phyloP scores from a whole-genome alignment of 805 yeast genomes.

The Phaffomyces antillensis region DNA sequence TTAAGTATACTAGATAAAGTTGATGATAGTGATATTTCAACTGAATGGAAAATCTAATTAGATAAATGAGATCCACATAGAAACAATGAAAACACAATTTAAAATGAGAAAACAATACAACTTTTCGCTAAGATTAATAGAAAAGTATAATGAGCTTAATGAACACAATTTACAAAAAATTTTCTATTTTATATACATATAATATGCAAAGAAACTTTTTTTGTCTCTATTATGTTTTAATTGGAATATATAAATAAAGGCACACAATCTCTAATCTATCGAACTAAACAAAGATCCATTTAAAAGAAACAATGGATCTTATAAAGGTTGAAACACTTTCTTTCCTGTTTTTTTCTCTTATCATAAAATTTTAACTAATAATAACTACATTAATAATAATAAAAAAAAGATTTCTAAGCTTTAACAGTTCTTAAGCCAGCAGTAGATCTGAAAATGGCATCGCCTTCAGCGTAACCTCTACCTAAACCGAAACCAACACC shows the following conservation, averaged over 20 bases:
- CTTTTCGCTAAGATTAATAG: too few relatives aligned
- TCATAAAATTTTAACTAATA: too few relatives aligned
- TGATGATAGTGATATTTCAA: constrained; percentile 9
- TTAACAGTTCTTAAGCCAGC: constrained; percentile 72
- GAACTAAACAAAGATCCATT: not conserved
- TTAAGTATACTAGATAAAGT: constrained; percentile 22
- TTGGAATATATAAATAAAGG: not conserved
- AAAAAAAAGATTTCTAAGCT: constrained; percentile 31
- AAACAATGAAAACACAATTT: constrained; percentile 3
- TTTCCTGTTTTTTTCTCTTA: too few relatives aligned
- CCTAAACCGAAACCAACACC: constrained; percentile 98
- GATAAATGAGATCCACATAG: not conserved
- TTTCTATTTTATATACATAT: not conserved
- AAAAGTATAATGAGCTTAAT: too few relatives aligned
- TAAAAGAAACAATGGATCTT: too few relatives aligned
- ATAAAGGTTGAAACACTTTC: too few relatives aligned
- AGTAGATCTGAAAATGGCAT: constrained; percentile 83
- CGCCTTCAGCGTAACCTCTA: constrained; percentile 97
- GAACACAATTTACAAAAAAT: too few relatives aligned
- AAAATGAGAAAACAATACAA: not conserved
- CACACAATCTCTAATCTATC: constrained; percentile 1
- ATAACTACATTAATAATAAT: too few relatives aligned
- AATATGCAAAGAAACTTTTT: too few relatives aligned
- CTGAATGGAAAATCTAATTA: constrained; percentile 20
- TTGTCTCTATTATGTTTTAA: too few relatives aligned